Evolutionary conservation across 352 stramenopile genomes (phyloP).

Genomic region (Thalassiosira livingstoniorum): DNA sequence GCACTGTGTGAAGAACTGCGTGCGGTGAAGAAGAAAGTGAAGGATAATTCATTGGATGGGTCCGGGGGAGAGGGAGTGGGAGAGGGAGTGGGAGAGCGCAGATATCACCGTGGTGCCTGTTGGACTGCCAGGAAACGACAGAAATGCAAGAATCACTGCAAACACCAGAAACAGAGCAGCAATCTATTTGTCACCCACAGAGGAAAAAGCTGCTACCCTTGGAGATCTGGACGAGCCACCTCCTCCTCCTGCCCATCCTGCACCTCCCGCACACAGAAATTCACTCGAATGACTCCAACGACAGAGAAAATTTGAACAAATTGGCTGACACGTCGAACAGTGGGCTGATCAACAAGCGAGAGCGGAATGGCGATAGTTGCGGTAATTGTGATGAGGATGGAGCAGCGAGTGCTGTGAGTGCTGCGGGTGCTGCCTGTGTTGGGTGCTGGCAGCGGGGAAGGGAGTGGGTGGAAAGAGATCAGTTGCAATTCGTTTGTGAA

Average conservation of each 20-base stretch:
- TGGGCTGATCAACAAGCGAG: conserved; percentile 68
- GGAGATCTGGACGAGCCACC: background rate
- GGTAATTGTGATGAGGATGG: no score
- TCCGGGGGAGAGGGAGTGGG: background rate
- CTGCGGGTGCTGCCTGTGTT: no score
- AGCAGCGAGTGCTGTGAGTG: no score
- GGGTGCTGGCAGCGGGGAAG: conserved; percentile 49
- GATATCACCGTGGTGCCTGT: no score
- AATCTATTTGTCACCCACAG: background rate
- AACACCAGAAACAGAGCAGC: background rate
- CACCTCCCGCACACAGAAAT: background rate
- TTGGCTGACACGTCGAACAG: conserved; percentile 72
- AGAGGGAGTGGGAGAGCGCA: background rate
- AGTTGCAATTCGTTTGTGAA: conserved; percentile 73
- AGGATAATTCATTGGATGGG: background rate
- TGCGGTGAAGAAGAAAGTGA: conserved; percentile 42
- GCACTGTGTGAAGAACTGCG: conserved; percentile 64
- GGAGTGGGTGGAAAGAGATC: conserved; percentile 77
- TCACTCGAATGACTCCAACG: background rate
- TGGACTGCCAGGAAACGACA: no score
- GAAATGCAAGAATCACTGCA: no score
- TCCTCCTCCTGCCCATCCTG: background rate
- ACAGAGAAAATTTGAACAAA: conserved; percentile 55
- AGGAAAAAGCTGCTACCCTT: background rate
- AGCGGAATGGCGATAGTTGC: no score